These are phyloP conservation scores for Striga hermonthica DNA, from an alignment of 305 asterid species.

Conservation along the genomic window DNA sequence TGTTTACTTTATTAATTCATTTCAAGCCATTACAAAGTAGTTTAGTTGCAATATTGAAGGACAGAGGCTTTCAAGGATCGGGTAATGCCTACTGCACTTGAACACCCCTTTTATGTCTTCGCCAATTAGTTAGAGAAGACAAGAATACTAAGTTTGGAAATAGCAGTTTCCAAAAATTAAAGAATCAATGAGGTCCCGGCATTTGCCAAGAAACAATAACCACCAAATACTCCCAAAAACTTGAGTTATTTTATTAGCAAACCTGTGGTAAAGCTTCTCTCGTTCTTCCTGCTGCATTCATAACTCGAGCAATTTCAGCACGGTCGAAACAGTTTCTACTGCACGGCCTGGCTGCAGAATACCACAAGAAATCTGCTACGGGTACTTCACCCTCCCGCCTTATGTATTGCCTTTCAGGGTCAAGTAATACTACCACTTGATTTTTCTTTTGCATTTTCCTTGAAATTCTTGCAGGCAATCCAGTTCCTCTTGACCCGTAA, in stretches of 20 bases:
- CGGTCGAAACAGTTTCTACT: slow-evolving; percentile 95
- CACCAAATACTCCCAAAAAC: not conserved
- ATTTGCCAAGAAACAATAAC: not conserved
- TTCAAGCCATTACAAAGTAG: too few species aligned
- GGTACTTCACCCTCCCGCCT: slow-evolving; percentile 91
- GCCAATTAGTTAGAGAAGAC: not conserved
- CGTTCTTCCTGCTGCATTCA: slow-evolving; percentile 95
- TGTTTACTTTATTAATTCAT: too few species aligned
- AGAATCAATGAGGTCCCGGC: too few species aligned
- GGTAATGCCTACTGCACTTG: too few species aligned
- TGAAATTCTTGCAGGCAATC: slow-evolving; percentile 82
- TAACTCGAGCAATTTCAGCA: slow-evolving; percentile 96
- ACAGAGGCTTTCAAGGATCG: too few species aligned
- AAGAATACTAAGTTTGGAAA: slow-evolving; percentile 7
- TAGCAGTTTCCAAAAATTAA: slow-evolving; percentile 3
- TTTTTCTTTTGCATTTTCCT: slow-evolving; percentile 57
- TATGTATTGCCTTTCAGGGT: slow-evolving; percentile 67
- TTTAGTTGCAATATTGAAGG: too few species aligned
- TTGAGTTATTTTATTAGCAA: slow-evolving; percentile 27
- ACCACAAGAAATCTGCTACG: slow-evolving; percentile 97
- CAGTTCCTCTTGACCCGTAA: slow-evolving; percentile 89
- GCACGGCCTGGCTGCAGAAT: slow-evolving; percentile 93
- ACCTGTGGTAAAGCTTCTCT: slow-evolving; percentile 99
- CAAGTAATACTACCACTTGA: slow-evolving; percentile 47
- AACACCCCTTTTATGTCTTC: too few species aligned